Percentiles rank a stretch among this genome's conserved stretches.
These are phyloP conservation scores for Allomyces macrogynus DNA, from an alignment of 192 early-diverging fungal species.

Conservation along the genomic window DNA sequence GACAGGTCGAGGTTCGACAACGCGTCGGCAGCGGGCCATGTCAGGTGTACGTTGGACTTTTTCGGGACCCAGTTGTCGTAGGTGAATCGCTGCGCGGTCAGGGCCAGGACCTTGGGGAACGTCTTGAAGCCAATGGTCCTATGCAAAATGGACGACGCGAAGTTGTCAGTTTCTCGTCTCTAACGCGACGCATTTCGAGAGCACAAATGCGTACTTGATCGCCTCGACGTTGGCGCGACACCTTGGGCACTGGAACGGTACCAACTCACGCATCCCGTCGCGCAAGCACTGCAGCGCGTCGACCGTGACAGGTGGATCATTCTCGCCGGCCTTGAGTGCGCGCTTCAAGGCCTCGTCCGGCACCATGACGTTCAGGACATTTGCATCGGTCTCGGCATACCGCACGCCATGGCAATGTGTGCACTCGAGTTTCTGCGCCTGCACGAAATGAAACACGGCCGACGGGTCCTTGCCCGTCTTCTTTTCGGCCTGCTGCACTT, in stretches of 20 bases:
- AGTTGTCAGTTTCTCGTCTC: too few species aligned
- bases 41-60: conserved; percentile 26
- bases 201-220: conserved; percentile 18
- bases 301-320: background rate
- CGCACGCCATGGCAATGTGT: conserved; percentile 59
- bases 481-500: conserved; percentile 59
- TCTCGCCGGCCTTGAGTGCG: conserved; percentile 6
- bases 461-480: conserved; percentile 46
- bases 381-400: conserved; percentile 35
- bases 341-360: background rate
- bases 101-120: conserved; percentile 52
- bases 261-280: conserved; percentile 4
- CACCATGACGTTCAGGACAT: conserved; percentile 4
- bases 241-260: conserved; percentile 32
- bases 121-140: conserved; percentile 41
- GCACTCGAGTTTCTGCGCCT: conserved; percentile 77
- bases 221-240: conserved; percentile 38
- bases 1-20: conserved; percentile 45
- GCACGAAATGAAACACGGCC: conserved; percentile 50
- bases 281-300: background rate
- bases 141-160: background rate
- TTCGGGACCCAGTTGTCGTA: conserved; percentile 65
- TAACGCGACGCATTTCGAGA: too few species aligned
- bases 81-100: conserved; percentile 51
- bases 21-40: conserved; percentile 29